Evolutionary conservation across 2,329 filamentous ascomycete genomes (phyloP).

Genomic region (Hypoxylon sp.): DNA sequence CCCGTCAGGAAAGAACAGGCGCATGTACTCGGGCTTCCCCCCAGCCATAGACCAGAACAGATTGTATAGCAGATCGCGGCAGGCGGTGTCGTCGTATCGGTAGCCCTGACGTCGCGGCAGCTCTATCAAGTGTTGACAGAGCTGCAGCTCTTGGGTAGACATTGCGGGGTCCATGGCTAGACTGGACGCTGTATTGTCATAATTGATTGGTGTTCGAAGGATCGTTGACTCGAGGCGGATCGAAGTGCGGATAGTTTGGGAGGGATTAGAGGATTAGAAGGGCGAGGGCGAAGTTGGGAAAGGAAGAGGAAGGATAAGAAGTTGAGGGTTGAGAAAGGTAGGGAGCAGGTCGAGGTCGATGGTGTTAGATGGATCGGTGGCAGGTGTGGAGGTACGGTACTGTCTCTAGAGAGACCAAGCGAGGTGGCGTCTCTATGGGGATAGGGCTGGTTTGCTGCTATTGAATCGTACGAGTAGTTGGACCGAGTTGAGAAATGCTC

Average conservation of each 20-base stretch:
- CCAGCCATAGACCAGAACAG: conserved; percentile 90
- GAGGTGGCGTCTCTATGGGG: no score
- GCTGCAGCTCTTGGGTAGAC: conserved; percentile 77
- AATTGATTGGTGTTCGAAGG: conserved; percentile 10
- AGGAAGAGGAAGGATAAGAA: no score
- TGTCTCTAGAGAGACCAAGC: neutral
- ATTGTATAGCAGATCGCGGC: conserved; percentile 74
- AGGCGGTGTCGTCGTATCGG: conserved; percentile 77
- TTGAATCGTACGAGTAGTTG: neutral
- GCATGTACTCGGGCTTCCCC: conserved; percentile 75
- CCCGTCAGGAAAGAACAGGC: conserved; percentile 82
- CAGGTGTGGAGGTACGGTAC: conserved; percentile 17
- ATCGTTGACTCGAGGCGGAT: neutral
- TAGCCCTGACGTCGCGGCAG: conserved; percentile 77
- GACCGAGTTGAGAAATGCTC: neutral
- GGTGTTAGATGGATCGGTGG: conserved; percentile 10
- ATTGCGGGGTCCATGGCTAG: conserved; percentile 60
- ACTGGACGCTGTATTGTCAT: conserved; percentile 31
- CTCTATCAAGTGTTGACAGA: conserved; percentile 82
- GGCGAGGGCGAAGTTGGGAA: no score
- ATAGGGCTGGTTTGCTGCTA: neutral
- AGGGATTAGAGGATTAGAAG: neutral
- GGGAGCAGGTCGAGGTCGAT: neutral
- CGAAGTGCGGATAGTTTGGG: neutral
- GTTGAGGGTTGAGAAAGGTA: neutral